A percentile compares a stretch with the other conserved stretches of the same genome.
Evolutionary conservation across 257 asterid species (phyloP).

Genomic region (Solanum megistacrolobum): DNA sequence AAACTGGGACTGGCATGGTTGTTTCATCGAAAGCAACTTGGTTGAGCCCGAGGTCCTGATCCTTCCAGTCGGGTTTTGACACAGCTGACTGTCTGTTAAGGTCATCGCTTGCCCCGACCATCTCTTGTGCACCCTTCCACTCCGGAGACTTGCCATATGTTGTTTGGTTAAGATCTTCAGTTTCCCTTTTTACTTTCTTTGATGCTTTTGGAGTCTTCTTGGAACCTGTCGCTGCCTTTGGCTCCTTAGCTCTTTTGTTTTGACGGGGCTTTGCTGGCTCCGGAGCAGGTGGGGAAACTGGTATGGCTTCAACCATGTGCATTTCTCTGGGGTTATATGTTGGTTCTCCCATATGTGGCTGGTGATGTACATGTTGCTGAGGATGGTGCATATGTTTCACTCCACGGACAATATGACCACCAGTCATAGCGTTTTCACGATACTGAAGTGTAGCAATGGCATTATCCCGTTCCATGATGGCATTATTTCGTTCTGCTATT

Average conservation of each 20-base stretch:
- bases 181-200: conserved; percentile 49
- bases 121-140: conserved; percentile 28
- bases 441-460: conserved; percentile 81
- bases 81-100: conserved; percentile 19
- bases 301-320: conserved; percentile 35
- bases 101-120: conserved; percentile 19
- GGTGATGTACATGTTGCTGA: conserved; percentile 48
- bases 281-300: conserved; percentile 31
- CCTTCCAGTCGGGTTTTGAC: conserved; percentile 72
- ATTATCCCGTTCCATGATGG: conserved; percentile 79
- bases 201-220: conserved; percentile 44
- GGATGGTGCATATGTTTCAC: conserved; percentile 64
- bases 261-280: conserved; percentile 60
- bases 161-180: conserved; percentile 43
- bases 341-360: conserved; percentile 41
- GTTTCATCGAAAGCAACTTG: conserved; percentile 86
- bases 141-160: conserved; percentile 29
- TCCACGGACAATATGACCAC: conserved; percentile 63
- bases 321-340: conserved; percentile 34
- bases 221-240: conserved; percentile 26
- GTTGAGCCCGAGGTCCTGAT: conserved; percentile 82
- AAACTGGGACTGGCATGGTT: conserved; percentile 89
- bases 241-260: conserved; percentile 56
- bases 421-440: conserved; percentile 49
- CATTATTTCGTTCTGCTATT: conserved; percentile 71